Evolutionary conservation across 805 yeast genomes (phyloP).

Genomic region (Brettanomyces naardenensis): DNA sequence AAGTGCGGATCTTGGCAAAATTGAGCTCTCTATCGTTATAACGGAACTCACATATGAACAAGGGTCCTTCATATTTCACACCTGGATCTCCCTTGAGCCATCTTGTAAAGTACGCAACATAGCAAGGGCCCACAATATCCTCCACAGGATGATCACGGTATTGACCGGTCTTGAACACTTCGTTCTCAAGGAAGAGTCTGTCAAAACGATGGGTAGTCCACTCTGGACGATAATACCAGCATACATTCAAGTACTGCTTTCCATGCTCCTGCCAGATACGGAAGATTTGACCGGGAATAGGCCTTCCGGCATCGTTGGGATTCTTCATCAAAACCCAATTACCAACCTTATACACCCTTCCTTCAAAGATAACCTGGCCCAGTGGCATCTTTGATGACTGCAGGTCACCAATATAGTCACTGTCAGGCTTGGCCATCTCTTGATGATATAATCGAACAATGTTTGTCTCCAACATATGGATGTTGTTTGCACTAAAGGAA

Average conservation of each 20-base stretch:
- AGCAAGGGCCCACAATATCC: constrained; percentile 89
- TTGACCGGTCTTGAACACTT: constrained; percentile 94
- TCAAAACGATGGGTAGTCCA: constrained; percentile 94
- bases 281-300: constrained; percentile 90
- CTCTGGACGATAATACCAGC: constrained; percentile 98
- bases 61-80: constrained; percentile 67
- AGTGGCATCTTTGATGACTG: constrained; percentile 49
- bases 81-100: constrained; percentile 94
- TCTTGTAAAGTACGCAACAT: constrained; percentile 88
- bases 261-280: constrained; percentile 89
- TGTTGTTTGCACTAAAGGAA: constrained; percentile 51
- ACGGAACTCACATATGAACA: constrained; percentile 91
- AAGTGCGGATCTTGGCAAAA: constrained; percentile 91
- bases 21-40: constrained; percentile 86
- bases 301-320: constrained; percentile 81
- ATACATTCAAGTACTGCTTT: constrained; percentile 80
- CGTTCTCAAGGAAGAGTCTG: constrained; percentile 83
- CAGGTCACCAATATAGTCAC: constrained; percentile 54
- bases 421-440: constrained; percentile 77
- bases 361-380: constrained; percentile 76
- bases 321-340: constrained; percentile 90
- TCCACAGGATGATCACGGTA: constrained; percentile 88
- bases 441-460: constrained; percentile 50
- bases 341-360: constrained; percentile 74
- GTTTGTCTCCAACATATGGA: constrained; percentile 53